Conservation (phyloP, 257 asterid species). For the Solanum tacnaense region DNA sequence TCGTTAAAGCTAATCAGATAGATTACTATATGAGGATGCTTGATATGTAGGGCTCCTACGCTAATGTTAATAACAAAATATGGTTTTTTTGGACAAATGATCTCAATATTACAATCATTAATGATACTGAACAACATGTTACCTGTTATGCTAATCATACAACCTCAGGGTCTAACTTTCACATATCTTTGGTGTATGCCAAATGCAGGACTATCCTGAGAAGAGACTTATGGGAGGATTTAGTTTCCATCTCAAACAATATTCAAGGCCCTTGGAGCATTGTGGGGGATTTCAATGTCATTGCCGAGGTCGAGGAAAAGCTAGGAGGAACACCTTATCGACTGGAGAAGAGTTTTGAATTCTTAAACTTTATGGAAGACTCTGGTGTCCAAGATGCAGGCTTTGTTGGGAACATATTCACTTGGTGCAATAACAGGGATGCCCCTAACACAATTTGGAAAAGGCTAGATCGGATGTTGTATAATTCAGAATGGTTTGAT, state of each 20-base stretch:
- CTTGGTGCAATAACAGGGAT: background rate
- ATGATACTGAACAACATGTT: no score
- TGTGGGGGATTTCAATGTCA: no score
- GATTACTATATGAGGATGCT: background rate
- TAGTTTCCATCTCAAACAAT: background rate
- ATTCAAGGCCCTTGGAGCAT: no score
- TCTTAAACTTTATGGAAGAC: background rate
- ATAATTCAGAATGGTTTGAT: background rate
- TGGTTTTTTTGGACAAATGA: background rate
- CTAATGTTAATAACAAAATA: no score
- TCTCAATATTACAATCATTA: no score
- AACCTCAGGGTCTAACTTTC: background rate
- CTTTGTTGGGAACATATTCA: background rate
- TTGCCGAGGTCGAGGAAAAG: no score
- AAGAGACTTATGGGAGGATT: background rate
- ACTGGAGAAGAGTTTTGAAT: background rate
- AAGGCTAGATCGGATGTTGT: background rate
- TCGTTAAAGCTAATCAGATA: background rate
- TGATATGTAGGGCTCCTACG: background rate
- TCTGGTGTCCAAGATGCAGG: background rate
- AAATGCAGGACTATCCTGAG: background rate
- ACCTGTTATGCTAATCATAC: no score
- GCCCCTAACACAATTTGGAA: background rate
- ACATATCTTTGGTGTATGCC: background rate
- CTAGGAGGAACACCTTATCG: background rate